Conservation (phyloP, 345 rosid species). For the Crucihimalaya himalaica region DNA sequence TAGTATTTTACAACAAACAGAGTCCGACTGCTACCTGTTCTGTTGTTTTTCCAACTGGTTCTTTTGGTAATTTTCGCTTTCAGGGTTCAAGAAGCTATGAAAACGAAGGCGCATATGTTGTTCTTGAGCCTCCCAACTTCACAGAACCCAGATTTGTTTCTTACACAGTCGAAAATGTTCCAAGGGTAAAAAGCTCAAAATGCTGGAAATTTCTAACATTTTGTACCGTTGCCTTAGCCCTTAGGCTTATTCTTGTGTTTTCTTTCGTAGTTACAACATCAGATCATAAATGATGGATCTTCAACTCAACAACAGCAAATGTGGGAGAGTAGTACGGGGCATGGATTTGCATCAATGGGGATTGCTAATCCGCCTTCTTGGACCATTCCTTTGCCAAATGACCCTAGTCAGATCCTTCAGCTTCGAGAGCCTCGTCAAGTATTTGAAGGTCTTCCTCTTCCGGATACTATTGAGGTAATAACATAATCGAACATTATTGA, state of each 20-base stretch:
- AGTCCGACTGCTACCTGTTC: background rate
- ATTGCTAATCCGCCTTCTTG: constrained; percentile 43
- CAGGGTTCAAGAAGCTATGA: constrained; percentile 44
- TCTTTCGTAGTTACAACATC: constrained; percentile 30
- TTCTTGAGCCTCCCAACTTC: constrained; percentile 47
- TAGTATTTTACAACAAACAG: background rate
- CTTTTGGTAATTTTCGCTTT: background rate
- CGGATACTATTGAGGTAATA: constrained; percentile 35
- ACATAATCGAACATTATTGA: background rate
- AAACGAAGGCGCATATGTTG: constrained; percentile 49
- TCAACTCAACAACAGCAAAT: constrained; percentile 19
- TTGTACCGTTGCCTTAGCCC: background rate
- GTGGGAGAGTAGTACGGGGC: constrained; percentile 27
- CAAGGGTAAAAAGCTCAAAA: constrained; percentile 36
- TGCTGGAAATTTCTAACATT: background rate
- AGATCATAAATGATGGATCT: constrained; percentile 22
- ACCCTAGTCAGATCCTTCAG: constrained; percentile 34
- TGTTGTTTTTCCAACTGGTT: constrained; percentile 6
- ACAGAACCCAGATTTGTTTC: constrained; percentile 44
- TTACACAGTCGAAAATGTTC: constrained; percentile 43
- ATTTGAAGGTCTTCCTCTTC: constrained; percentile 46
- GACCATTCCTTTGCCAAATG: constrained; percentile 35
- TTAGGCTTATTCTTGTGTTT: constrained; percentile 19
- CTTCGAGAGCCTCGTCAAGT: constrained; percentile 38
- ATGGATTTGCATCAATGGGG: constrained; percentile 37